A percentile compares a stretch with the other conserved stretches of the same genome.
phyloP scores from a whole-genome alignment of 2,329 filamentous ascomycete species.

The Zymoseptoria ardabiliae region DNA sequence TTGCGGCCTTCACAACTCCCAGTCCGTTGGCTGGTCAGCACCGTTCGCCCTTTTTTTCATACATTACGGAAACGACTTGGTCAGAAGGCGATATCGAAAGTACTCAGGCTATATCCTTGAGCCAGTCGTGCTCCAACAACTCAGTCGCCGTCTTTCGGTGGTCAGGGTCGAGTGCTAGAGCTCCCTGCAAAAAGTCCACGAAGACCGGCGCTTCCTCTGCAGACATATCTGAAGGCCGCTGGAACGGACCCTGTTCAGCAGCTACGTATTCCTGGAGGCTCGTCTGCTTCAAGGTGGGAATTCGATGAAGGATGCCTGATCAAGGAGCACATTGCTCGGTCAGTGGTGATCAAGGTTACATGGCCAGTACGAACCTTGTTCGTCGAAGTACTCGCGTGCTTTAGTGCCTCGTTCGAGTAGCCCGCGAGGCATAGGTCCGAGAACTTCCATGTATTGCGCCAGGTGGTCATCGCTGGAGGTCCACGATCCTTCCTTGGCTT shows the following conservation, averaged over 20 bases:
- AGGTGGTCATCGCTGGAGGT: conserved; percentile 16
- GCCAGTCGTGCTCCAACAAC: conserved; percentile 9
- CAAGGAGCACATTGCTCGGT: not conserved
- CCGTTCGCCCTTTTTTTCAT: too few relatives aligned
- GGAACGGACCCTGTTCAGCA: not conserved
- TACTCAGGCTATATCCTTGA: not conserved
- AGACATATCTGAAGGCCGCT: conserved; percentile 2
- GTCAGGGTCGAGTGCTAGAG: conserved; percentile 5
- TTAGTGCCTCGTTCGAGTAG: conserved; percentile 11
- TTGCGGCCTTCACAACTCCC: too few relatives aligned
- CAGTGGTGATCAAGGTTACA: not conserved
- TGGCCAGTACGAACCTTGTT: not conserved
- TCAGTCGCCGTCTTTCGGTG: conserved; percentile 2
- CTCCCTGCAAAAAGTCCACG: conserved; percentile 9
- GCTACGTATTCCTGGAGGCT: not conserved
- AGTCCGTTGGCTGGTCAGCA: too few relatives aligned
- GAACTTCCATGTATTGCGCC: conserved; percentile 12
- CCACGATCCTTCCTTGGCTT: conserved; percentile 5
- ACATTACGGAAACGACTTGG: too few relatives aligned
- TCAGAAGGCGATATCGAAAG: too few relatives aligned
- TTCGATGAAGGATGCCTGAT: not conserved
- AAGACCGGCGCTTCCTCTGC: conserved; percentile 7
- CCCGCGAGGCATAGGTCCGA: conserved; percentile 11
- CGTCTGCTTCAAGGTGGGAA: not conserved
- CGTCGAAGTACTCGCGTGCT: conserved; percentile 12